Percentiles rank a stretch among this genome's conserved stretches.
Conservation (phyloP, 345 rosid genomes). For the Heritiera littoralis region DNA sequence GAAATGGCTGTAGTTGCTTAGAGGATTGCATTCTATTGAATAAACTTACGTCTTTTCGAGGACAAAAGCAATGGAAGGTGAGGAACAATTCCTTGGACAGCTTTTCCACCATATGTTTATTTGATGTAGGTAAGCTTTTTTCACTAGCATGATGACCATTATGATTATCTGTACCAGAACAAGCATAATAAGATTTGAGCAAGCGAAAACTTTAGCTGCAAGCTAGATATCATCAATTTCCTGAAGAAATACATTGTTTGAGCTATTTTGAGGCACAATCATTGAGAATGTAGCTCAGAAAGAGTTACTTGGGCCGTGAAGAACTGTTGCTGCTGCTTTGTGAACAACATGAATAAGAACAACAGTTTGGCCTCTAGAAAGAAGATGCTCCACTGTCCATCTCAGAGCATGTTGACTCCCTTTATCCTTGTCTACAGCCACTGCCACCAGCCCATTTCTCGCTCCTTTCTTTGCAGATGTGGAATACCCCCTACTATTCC, state of each 20-base stretch:
- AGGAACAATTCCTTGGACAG: slow-evolving; percentile 62
- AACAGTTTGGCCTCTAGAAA: slow-evolving; percentile 61
- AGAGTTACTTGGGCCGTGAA: neutral
- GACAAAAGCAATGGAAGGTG: slow-evolving; percentile 81
- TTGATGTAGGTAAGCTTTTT: slow-evolving; percentile 7
- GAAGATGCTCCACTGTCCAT: slow-evolving; percentile 78
- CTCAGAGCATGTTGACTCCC: slow-evolving; percentile 75
- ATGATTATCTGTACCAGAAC: slow-evolving; percentile 29
- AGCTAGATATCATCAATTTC: too few species aligned
- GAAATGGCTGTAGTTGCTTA: neutral
- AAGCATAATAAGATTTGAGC: neutral
- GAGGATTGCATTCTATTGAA: neutral
- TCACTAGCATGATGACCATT: slow-evolving; percentile 10
- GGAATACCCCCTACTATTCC: neutral
- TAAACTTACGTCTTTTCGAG: slow-evolving; percentile 72
- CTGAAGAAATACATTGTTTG: too few species aligned
- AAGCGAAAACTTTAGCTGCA: neutral
- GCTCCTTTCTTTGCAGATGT: slow-evolving; percentile 27
- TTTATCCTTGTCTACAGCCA: slow-evolving; percentile 79
- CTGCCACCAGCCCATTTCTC: slow-evolving; percentile 61
- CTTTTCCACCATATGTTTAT: slow-evolving; percentile 46
- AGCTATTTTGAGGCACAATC: slow-evolving; percentile 11
- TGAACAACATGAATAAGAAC: slow-evolving; percentile 44
- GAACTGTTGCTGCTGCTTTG: neutral
- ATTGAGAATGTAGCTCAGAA: neutral